Evolutionary conservation across 768 basidiomycete genomes (phyloP).

Genomic region (Steccherinum ochraceum): DNA sequence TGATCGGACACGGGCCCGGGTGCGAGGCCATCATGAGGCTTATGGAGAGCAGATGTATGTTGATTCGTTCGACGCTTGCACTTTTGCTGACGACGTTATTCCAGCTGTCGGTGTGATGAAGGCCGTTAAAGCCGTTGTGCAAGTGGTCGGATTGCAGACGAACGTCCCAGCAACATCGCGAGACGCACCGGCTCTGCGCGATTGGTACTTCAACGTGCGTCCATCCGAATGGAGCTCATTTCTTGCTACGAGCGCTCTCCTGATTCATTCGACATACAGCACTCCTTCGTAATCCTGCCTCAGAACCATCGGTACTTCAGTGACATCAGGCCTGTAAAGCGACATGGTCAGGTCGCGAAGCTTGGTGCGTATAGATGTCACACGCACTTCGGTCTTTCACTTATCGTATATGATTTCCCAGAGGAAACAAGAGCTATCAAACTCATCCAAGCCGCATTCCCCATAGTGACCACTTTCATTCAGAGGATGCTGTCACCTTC

Average conservation of each 20-base stretch:
- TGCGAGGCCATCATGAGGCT: constrained; percentile 73
- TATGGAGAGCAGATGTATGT: constrained; percentile 61
- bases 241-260: not conserved
- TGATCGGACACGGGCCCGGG: constrained; percentile 87
- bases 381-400: not conserved
- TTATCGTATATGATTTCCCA: not conserved
- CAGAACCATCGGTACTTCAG: constrained; percentile 38
- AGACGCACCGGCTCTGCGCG: constrained; percentile 46
- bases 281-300: constrained; percentile 68
- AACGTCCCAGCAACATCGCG: constrained; percentile 48
- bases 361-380: not conserved
- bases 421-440: constrained; percentile 7
- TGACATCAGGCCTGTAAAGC: not conserved
- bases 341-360: not conserved
- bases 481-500: constrained; percentile 1
- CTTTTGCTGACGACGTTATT: not conserved
- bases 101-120: constrained; percentile 50
- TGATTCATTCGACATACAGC: constrained; percentile 35
- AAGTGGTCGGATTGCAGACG: constrained; percentile 69
- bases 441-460: constrained; percentile 6
- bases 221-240: no score
- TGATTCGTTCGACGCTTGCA: not conserved
- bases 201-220: constrained; percentile 71
- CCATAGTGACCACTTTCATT: constrained; percentile 1
- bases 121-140: constrained; percentile 65